phyloP scores from a whole-genome alignment of 257 asterid genomes.

The Anisodus tanguticus region DNA sequence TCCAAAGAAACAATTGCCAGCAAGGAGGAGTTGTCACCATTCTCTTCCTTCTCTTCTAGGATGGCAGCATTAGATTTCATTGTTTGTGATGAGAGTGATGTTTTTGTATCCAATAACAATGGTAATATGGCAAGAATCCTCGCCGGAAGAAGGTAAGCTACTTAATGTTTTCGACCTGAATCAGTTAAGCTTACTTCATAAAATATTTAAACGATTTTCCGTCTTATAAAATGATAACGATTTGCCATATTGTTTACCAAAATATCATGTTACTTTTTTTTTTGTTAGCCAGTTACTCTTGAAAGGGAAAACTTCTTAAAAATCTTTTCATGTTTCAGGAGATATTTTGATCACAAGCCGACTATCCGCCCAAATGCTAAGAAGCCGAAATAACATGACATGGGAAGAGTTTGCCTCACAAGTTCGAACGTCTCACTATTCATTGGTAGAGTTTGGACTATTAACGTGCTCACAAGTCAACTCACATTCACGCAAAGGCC shows the following conservation, averaged over 20 bases:
- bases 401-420: too few species aligned
- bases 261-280: not conserved
- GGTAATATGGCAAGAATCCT: slow-evolving; percentile 86
- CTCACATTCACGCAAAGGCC: not conserved
- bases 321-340: slow-evolving; percentile 48
- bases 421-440: slow-evolving; percentile 15
- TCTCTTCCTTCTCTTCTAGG: slow-evolving; percentile 65
- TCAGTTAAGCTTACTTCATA: not conserved
- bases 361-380: slow-evolving; percentile 75
- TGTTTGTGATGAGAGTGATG: slow-evolving; percentile 82
- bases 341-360: slow-evolving; percentile 69
- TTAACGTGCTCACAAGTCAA: too few species aligned
- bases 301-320: not conserved
- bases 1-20: slow-evolving; percentile 67
- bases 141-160: slow-evolving; percentile 63
- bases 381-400: slow-evolving; percentile 11
- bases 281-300: not conserved
- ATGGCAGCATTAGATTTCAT: slow-evolving; percentile 85
- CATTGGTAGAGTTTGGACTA: too few species aligned
- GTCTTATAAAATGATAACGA: not conserved
- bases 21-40: slow-evolving; percentile 56
- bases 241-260: not conserved
- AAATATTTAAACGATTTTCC: not conserved
- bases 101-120: slow-evolving; percentile 72
- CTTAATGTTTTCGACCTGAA: not conserved